Percentiles rank a stretch among this genome's conserved stretches.
These are phyloP conservation scores for Lolium multiflorum DNA, from an alignment of 176 grass and related monocot genomes.

Conservation along the genomic window DNA sequence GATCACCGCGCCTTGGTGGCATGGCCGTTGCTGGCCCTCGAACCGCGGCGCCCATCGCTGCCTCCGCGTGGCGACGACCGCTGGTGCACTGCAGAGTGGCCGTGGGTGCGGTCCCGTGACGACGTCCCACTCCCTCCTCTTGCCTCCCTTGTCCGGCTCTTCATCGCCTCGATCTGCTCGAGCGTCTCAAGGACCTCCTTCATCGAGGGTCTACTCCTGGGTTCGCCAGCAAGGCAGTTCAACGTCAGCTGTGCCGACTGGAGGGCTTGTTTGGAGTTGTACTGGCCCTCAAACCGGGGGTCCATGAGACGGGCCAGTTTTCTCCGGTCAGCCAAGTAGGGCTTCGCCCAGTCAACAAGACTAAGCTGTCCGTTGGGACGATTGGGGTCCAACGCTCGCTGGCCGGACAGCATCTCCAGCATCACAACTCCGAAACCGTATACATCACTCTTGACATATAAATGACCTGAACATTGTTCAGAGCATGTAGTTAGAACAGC, in stretches of 20 bases:
- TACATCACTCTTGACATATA: conserved; percentile 93
- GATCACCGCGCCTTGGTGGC: conserved; percentile 28
- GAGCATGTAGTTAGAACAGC: conserved; percentile 29
- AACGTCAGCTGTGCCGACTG: conserved; percentile 73
- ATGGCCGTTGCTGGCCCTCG: conserved; percentile 21
- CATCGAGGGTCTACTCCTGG: conserved; percentile 76
- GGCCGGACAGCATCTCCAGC: conserved; percentile 81
- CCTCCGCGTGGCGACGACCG: conserved; percentile 24
- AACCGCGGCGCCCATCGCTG: conserved; percentile 22
- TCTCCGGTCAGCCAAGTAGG: conserved; percentile 68
- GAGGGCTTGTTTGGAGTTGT: conserved; percentile 74
- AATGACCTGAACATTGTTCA: conserved; percentile 62
- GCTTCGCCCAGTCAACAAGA: conserved; percentile 85
- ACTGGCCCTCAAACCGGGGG: conserved; percentile 69
- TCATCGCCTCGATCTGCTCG: conserved; percentile 55
- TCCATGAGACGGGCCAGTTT: conserved; percentile 77
- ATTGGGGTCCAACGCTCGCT: conserved; percentile 78
- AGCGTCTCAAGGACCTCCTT: conserved; percentile 83
- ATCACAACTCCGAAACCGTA: conserved; percentile 90
- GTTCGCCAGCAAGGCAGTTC: conserved; percentile 72
- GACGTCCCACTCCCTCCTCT: conserved; percentile 30
- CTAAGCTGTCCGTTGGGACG: conserved; percentile 65
- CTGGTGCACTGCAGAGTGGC: conserved; percentile 17
- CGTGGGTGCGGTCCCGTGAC: conserved; percentile 35
- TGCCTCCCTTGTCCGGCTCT: conserved; percentile 49